A percentile compares a stretch with the other conserved stretches of the same genome.
These are phyloP conservation scores for Draba incana DNA, from an alignment of 345 rosid species.

Conservation along the genomic window DNA sequence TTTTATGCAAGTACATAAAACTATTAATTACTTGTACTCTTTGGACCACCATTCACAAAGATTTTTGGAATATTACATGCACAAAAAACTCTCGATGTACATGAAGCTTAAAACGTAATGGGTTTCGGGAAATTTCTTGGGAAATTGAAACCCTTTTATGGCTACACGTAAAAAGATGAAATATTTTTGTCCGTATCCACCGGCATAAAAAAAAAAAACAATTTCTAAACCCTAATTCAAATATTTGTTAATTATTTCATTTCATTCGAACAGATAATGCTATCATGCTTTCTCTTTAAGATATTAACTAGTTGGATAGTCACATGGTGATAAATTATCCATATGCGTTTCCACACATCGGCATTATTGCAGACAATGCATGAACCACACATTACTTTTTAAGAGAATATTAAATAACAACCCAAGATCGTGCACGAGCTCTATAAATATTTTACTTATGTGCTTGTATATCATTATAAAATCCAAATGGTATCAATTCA, in stretches of 20 bases:
- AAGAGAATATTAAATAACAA: constrained; percentile 9
- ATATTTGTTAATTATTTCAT: constrained; percentile 6
- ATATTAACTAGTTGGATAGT: constrained; percentile 13
- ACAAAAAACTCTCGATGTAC: constrained; percentile 23
- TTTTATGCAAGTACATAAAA: too few relatives aligned
- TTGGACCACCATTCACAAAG: constrained; percentile 10
- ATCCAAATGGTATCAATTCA: constrained; percentile 10
- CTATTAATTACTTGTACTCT: background rate
- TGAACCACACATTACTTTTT: constrained; percentile 25
- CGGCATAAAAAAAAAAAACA: constrained; percentile 25
- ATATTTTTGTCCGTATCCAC: constrained; percentile 37
- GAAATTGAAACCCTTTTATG: constrained; percentile 32
- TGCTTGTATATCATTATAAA: background rate
- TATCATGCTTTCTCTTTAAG: constrained; percentile 3
- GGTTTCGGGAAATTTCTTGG: constrained; percentile 26
- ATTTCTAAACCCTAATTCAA: constrained; percentile 32
- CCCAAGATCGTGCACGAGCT: constrained; percentile 32
- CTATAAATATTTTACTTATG: constrained; percentile 10
- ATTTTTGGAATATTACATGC: constrained; percentile 26
- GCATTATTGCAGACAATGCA: constrained; percentile 29
- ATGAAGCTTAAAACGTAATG: constrained; percentile 29
- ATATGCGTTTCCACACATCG: constrained; percentile 29
- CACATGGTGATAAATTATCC: constrained; percentile 16
- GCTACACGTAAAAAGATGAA: constrained; percentile 36
- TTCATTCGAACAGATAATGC: constrained; percentile 21